Evolutionary conservation across 768 basidiomycete genomes (phyloP), one percentile per base, ranked within the genome.

Genomic region (Lactarius evosmus): DNA sequence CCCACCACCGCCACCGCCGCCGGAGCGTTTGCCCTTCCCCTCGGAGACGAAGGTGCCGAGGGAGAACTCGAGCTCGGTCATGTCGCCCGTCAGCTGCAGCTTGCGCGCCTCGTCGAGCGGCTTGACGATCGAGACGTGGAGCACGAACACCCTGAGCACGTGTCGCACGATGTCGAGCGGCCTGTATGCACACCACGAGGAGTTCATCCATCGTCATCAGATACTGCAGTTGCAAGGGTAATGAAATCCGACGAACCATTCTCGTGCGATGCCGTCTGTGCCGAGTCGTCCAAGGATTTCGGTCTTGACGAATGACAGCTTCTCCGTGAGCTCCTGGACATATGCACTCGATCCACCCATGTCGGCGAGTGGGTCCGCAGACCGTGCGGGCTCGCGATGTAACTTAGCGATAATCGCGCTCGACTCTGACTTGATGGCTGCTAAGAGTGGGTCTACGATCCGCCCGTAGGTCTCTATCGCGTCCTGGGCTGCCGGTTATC

Each of bases 31-130:
- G 62, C 78, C 79, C 66, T 83, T 72, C 56, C 80, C 79, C 60
- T 86, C 85, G 1, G 78, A 78, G 77, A 87, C 79, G 73, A 98
- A 91, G 4, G 90, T 84, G 69, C 86, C 89, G 60, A 99, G 74
- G 0, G 91, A 87, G 73, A 98, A 97, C 77, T 99, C 97, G 65
- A 98, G 81, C 73, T 94, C 91, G 0, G 95, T 91, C 94, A 98
- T 96, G 74, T 99, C 96, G 53, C 87, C 91, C 62, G 94, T 93
- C 67, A 98, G 80, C 75, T 96, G 95, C 29, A 99, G 83, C 73
- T 97, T 98, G 16, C 95, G 95, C 62, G 84, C 83, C 77, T 99
- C 97, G 6, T 94, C 89, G 5, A 98, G 80, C 0, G 95, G 95
- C 69, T 87, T 86, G 9, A 88, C 91, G 61, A 98, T 93, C 29